Evolutionary conservation across 306 rosid species (phyloP).

Genomic region (Hippophae rhamnoides): DNA sequence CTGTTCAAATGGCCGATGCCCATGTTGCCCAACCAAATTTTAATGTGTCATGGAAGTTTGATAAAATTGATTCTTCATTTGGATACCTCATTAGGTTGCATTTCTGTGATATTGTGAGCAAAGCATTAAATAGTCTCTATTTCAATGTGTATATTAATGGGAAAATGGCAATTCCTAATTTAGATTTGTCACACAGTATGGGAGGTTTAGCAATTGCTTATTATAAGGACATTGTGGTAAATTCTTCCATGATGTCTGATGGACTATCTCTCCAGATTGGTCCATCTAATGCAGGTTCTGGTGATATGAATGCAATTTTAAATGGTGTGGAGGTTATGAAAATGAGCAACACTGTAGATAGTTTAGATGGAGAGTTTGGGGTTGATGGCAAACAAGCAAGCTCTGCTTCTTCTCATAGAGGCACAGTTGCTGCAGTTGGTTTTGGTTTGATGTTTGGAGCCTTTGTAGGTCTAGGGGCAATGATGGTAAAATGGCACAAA

Average conservation of each 20-base stretch:
- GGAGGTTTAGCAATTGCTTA: constrained; percentile 28
- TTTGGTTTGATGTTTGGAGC: constrained; percentile 47
- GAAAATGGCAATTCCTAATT: constrained; percentile 25
- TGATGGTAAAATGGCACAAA: constrained; percentile 45
- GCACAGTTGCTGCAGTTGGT: constrained; percentile 40
- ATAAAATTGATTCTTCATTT: constrained; percentile 19
- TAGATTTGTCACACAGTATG: constrained; percentile 35
- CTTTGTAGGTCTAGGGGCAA: constrained; percentile 43
- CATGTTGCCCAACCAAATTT: constrained; percentile 21
- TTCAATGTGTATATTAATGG: constrained; percentile 45
- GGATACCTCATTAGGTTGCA: constrained; percentile 31
- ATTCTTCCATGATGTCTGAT: constrained; percentile 22
- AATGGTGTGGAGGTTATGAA: constrained; percentile 40
- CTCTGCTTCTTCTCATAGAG: constrained; percentile 14
- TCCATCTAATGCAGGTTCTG: constrained; percentile 18
- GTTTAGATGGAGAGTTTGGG: constrained; percentile 46
- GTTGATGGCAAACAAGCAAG: constrained; percentile 27
- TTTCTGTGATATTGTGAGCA: constrained; percentile 41
- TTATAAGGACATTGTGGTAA: constrained; percentile 38
- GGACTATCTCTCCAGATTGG: constrained; percentile 28
- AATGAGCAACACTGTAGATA: constrained; percentile 37
- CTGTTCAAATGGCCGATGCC: constrained; percentile 31
- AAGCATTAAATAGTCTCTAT: constrained; percentile 21
- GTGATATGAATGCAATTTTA: constrained; percentile 29
- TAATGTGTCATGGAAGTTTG: constrained; percentile 37